Base-by-base conservation (phyloP, 2,329 filamentous ascomycete species). In the Chlorencoelia australis region DNA sequence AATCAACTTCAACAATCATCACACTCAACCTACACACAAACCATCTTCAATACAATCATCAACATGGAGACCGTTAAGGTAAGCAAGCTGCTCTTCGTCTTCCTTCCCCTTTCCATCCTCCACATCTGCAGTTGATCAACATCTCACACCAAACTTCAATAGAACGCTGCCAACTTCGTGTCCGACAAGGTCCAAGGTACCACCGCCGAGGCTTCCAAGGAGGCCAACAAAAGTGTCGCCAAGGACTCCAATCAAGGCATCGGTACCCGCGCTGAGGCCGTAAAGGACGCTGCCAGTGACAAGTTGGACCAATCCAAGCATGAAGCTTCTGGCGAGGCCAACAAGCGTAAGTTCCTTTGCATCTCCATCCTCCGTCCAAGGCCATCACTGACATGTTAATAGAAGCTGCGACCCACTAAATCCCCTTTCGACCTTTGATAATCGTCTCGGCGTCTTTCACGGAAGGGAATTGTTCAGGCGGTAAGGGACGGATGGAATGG, bases 141-240 rank as follows among this genome's bases (percentile, higher is more conserved):
- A 31, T 13, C 14, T 15, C 38, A 42, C 24, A 43, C 41, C 17
- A 34, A 22, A 29, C 17, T n/a, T 20, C 4, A 19, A 28, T 30
- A 59, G 61, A 66, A 70, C 61, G 63, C 63, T 49, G 67, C 61
- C 60, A 73, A 72, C 66, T 71, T 72, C 63, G 67, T 73, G 55
- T 57, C 64, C 42, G 71, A 75, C 65, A 60, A 61, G 47, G 48
- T 72, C 53, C 64, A 71, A 56, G 67, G 69, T 48, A 50, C 57
- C 36, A 55, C 60, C 40, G 57, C 66, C 35, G 57, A 63, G 47
- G 64, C 69, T 43, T 66, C 61, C 57, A 73, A 74, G 67, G 68
- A 73, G 62, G 64, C 60, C 63, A 73, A 74, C 68, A 73, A 74
- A 67, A 55, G 52, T 21, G 57, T 65, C 54, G 71, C 70, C 53